Conservation (phyloP, 192 early-diverging fungal genomes). For the Backusella tarrabulga region DNA sequence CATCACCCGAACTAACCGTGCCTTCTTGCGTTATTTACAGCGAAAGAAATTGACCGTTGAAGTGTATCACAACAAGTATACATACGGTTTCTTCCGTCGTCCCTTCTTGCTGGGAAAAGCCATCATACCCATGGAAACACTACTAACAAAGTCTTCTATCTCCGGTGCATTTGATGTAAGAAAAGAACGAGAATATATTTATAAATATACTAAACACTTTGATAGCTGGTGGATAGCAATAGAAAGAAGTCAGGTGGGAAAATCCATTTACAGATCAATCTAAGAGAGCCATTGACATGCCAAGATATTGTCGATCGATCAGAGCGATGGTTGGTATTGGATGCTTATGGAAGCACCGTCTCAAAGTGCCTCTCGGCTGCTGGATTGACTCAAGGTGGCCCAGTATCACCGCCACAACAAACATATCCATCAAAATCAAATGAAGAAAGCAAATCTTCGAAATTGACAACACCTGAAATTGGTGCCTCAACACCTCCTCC, state of each 20-base stretch:
- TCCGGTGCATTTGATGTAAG: slow-evolving; percentile 65
- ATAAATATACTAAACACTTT: neutral
- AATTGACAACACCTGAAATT: neutral
- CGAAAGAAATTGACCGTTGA: slow-evolving; percentile 70
- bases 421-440: neutral
- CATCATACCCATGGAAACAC: slow-evolving; percentile 47
- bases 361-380: slow-evolving; percentile 26
- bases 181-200: neutral
- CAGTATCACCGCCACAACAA: neutral
- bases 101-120: slow-evolving; percentile 61
- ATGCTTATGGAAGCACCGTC: slow-evolving; percentile 41
- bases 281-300: slow-evolving; percentile 59
- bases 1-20: slow-evolving; percentile 58
- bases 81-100: slow-evolving; percentile 51
- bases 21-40: slow-evolving; percentile 64
- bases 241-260: slow-evolving; percentile 66
- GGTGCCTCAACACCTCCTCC: neutral
- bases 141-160: slow-evolving; percentile 65
- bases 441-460: neutral
- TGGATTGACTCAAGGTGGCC: slow-evolving; percentile 8
- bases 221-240: slow-evolving; percentile 61
- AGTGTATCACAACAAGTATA: slow-evolving; percentile 59
- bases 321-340: slow-evolving; percentile 67
- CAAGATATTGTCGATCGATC: slow-evolving; percentile 56
- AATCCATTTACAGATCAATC: slow-evolving; percentile 60